Base-by-base conservation (phyloP, 2,329 filamentous ascomycete genomes). In the Penicillium freii region DNA sequence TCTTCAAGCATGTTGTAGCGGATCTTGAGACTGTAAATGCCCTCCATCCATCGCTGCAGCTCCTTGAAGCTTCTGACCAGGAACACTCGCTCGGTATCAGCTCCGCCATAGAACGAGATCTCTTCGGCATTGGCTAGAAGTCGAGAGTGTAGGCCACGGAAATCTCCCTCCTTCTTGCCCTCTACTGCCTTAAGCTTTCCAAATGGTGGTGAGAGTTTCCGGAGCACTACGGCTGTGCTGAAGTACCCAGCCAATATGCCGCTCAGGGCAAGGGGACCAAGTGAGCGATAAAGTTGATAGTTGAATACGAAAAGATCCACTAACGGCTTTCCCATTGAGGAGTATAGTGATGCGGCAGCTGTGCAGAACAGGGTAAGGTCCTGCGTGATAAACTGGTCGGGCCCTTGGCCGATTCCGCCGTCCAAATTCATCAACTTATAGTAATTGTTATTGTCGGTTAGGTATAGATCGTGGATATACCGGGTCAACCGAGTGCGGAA, bases 1-100 rank as follows among this genome's bases (percentile, higher is more conserved):
- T 99, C 94, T 72, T 99, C 94, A 0, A 99, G 86, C 80, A 99
- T 99, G 73, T 97, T 99, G 79, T 99, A 99, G 17, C 92, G 88
- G 64, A 99, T 96, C 76, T 97, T 97, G 64, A 97, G 86, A 74
- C 92, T 92, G 77, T 99, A 99, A 63, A 99, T 97, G 44, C 91
- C 89, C 73, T 99, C 94, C 93, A 99, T 97, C 90, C 92, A 97
- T 62, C 85, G 88, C 75, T 94, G 94, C 29, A 99, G 81, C 46
- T 93, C 94, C 73, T 88, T 91, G 80, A 97, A 99, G 66, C 95
- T 92, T 69, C 87, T 88, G 69, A 96, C 91, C 10, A 99, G 80
- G 73, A 97, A 95, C 2, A 90, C 87, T 76, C 94, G 94, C 75
- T 99, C 94, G 79, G 95, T 96, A 49, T 94, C 90, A 8, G 93